phyloP scores from a whole-genome alignment of 805 yeast genomes.

The Zygotorulaspora danielsina region DNA sequence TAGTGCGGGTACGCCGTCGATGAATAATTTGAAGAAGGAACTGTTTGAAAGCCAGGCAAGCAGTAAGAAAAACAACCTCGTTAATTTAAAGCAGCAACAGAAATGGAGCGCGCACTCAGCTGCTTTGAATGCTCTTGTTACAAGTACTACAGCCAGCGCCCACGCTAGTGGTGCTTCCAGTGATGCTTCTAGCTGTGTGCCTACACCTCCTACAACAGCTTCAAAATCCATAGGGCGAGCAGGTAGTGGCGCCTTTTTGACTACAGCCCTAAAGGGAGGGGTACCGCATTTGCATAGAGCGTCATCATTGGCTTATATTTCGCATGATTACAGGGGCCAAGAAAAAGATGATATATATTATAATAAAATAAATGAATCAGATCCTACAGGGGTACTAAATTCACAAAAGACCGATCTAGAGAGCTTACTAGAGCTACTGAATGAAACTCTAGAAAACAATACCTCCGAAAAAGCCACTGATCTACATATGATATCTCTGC shows the following conservation, averaged over 20 bases:
- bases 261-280: slow-evolving; percentile 4
- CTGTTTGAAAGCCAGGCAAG: background rate
- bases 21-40: background rate
- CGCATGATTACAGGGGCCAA: slow-evolving; percentile 3
- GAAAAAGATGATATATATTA: slow-evolving; percentile 5
- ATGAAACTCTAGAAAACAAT: slow-evolving; percentile 34
- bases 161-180: slow-evolving; percentile 9
- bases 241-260: slow-evolving; percentile 3
- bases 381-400: slow-evolving; percentile 19
- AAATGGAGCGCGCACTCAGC: slow-evolving; percentile 21
- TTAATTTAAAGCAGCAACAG: slow-evolving; percentile 7
- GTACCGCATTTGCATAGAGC: slow-evolving; percentile 14
- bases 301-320: slow-evolving; percentile 13
- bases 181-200: slow-evolving; percentile 9
- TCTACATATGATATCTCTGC: slow-evolving; percentile 33
- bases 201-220: slow-evolving; percentile 5
- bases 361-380: slow-evolving; percentile 12
- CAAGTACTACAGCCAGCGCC: slow-evolving; percentile 18
- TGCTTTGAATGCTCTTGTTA: slow-evolving; percentile 31
- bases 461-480: slow-evolving; percentile 29
- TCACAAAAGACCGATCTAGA: slow-evolving; percentile 31
- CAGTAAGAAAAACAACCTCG: slow-evolving; percentile 3
- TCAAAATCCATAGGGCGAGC: background rate
- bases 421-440: slow-evolving; percentile 27
- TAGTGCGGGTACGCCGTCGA: slow-evolving; percentile 3